Base-by-base conservation (phyloP, 768 basidiomycete species). In the Podaxis sp. region DNA sequence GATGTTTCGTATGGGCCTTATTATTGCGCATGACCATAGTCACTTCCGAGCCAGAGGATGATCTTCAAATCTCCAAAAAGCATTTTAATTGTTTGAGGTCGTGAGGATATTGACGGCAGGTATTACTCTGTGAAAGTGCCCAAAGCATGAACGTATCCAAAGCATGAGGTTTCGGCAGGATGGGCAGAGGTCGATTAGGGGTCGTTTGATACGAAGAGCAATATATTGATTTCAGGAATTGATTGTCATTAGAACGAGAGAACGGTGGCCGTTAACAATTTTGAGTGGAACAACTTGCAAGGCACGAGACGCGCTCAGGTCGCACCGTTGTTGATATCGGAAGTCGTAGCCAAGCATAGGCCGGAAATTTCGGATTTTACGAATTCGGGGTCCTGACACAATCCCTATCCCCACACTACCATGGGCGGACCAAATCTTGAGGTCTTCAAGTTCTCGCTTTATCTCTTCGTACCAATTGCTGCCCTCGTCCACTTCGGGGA, bases 401-500 rank as follows among this genome's bases (percentile, higher is more conserved):
- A 24, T 38, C 28, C 44, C 19, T 59, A 19, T 26, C n/a, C 44
- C 28, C 53, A 55, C 42, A 40, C 64, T 54, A 67, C 52, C 49
- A 76, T 91, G 90, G 90, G 81, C 2, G 87, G 90, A 11, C 86
- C 91, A 39, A 92, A 90, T 72, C 86, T 95, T 59, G 93, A 95
- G 74, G 83, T 95, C 17, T 93, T 95, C 87, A 95, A 94, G 76
- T 95, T 95, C 68, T 86, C 86, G 3, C 75, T 93, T 17, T 95
- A 95, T 74, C 86, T 95, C 61, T 93, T 93, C 68, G 87, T 93
- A 63, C 93, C 93, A 9, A 85, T 95, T 62, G 77, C 83, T 52
- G 88, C 91, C 24, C 83, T 95, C 70, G 76, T 93, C 55, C 90
- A 94, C 74, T 95, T 92, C 70, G 93, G 93, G 49, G 91, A 95